Evolutionary conservation across 176 grass and related monocot species (phyloP), one percentile per base, ranked within the genome.

Genomic region (Thinopyrum elongatum): DNA sequence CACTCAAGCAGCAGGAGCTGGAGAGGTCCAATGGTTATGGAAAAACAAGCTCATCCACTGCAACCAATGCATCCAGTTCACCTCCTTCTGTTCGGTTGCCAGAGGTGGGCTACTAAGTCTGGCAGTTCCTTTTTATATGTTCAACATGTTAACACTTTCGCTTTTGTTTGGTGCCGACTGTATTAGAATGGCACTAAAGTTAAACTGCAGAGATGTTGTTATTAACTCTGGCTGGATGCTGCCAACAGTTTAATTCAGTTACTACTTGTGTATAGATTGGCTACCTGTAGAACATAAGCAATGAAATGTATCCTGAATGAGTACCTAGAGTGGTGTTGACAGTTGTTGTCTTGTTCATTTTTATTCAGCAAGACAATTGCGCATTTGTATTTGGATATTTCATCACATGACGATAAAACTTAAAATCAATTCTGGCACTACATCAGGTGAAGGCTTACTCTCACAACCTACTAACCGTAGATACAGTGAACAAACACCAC

Each of bases 11-110:
- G 58, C 27, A 67, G 68, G 85, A 44, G 44, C 34, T 61, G 28
- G 75, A 80, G 22, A 35, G 36, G 36, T 84, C 80, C n/a, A 49
- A 75, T 19, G 1, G 63, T 62, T 80, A 65, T 39, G 68, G 22
- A 2, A 91, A 79, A 49, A 84, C 89, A 51, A 84, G 27, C 68
- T 91, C 80, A 0, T 87, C 76, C 68, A 76, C 60, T 33, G 61
- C 76, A 80, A 91, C 85, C 60, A 81, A 80, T 63, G 39, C 23
- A 49, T 91, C 85, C 17, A 87, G 85, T 41, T 80, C 69, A 63
- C 29, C 76, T 74, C 80, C 85, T 23, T 51, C 85, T 81, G 7
- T 87, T 39, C 85, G 42, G 27, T 23, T 84, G 65, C 69, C 89
- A 49, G 47, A 84, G 35, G 34, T 39, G 29, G 85, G 61, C 36